These are phyloP conservation scores for Blepharisma japonicum DNA, from an alignment of 73 alveolate species.

Conservation along the genomic window DNA sequence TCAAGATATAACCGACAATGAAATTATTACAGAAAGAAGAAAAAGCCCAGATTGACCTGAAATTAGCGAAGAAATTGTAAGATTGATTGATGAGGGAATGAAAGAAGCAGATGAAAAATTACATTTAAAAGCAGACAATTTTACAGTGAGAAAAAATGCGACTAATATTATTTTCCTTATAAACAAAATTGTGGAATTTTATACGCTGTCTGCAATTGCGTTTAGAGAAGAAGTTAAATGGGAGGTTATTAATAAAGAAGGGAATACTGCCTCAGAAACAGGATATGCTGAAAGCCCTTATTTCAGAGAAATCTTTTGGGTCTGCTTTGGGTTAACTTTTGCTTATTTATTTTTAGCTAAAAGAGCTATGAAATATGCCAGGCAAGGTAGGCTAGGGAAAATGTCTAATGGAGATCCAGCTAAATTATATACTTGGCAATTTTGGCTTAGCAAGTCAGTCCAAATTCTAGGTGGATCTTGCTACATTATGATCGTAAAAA, in stretches of 20 bases:
- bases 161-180: background rate
- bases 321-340: background rate
- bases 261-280: background rate
- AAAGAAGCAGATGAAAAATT: no score
- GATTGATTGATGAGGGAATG: no score
- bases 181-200: background rate
- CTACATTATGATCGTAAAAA: background rate
- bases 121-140: no score
- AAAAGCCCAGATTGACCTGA: no score
- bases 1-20: no score
- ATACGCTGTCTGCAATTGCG: conserved; percentile 2
- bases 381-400: background rate
- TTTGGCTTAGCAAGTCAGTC: background rate
- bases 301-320: conserved; percentile 6
- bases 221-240: background rate
- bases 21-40: no score
- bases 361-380: background rate
- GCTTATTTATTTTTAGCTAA: background rate
- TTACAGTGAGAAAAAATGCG: background rate
- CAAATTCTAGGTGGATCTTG: background rate
- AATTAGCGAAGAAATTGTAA: no score
- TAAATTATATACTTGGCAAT: background rate
- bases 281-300: background rate
- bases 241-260: conserved; percentile 1
- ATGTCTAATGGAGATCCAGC: background rate